Conservation (phyloP, 306 rosid species). For the Benincasa hispida region DNA sequence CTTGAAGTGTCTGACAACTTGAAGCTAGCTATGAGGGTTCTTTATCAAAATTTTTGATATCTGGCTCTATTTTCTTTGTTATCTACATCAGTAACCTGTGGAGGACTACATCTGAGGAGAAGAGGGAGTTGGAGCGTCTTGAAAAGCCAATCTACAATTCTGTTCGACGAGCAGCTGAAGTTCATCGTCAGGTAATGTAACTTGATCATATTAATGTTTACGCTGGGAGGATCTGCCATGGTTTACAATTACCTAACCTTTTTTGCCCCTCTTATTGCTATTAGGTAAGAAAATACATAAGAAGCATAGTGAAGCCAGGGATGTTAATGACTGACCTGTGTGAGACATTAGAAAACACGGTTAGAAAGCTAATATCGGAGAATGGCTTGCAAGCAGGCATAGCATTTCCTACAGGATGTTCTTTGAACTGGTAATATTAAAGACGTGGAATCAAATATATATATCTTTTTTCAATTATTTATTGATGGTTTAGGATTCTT, state of each 20-base stretch:
- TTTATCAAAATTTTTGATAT: background rate
- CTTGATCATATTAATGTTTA: background rate
- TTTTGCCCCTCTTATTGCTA: conserved; percentile 1
- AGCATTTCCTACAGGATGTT: conserved; percentile 98
- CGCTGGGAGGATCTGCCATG: background rate
- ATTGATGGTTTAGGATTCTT: conserved; percentile 9
- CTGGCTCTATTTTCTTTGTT: conserved; percentile 4
- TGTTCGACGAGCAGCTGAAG: conserved; percentile 95
- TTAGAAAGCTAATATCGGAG: conserved; percentile 76
- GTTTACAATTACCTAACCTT: background rate
- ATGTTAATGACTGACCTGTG: conserved; percentile 90
- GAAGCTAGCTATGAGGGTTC: background rate
- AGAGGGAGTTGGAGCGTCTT: conserved; percentile 96
- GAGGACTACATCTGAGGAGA: conserved; percentile 95
- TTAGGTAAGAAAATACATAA: conserved; percentile 81
- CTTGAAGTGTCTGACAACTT: background rate
- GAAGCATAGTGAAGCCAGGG: conserved; percentile 77
- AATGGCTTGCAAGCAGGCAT: conserved; percentile 96
- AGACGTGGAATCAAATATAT: background rate
- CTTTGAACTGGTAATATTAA: conserved; percentile 64
- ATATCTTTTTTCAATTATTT: background rate
- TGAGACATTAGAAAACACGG: conserved; percentile 87
- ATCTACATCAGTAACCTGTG: conserved; percentile 55
- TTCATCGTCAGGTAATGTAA: conserved; percentile 88
- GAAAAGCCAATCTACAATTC: conserved; percentile 84